Base-by-base conservation (phyloP, 306 rosid species). In the Acmispon strigosus region DNA sequence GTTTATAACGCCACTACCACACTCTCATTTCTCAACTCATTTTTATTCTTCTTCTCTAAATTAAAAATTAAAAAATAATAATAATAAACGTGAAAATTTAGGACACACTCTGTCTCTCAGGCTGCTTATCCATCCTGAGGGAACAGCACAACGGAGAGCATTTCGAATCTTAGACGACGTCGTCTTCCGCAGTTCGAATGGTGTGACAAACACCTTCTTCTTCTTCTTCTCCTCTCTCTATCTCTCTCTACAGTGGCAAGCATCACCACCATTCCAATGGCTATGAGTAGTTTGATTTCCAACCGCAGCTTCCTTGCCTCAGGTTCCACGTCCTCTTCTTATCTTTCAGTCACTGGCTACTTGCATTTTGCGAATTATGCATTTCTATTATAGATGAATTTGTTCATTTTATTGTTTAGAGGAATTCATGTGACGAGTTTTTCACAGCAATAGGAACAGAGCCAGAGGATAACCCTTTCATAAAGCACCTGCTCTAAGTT, bases 251-350 rank as follows among this genome's bases (percentile, higher is more conserved):
- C 51, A 36, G 14, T 14, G 5, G n/a, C 61, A 8, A 8, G n/a
- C 61, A 8, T n/a, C 9, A 14, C 0, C 17, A 0, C 10, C 67
- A 32, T n/a, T 17, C 47, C 77, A 81, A 93, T 93, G 96, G 87
- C 87, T 71, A 82, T 93, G 73, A 87, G 84, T 13, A 85, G 89
- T 72, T 78, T 87, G 16, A 79, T 93, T 58, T 88, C 93, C 47
- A 84, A 85, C 79, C 87, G 92, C 62, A 79, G 83, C 64, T 86
- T 92, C 66, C 1, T 83, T 52, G 80, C 80, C 60, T 76, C 93
- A 69, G 83, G 93, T 91, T 74, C 56, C 15, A 12, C 8, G 68
- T 76, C 5, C 9, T 5, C 19, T 42, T 72, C 8, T 13, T 36
- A 27, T 72, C 34, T 3, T 56, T 32, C 10, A n/a, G n/a, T n/a